A percentile compares a stretch with the other conserved stretches of the same genome.
These are phyloP conservation scores for Talaromyces verruculosus DNA, from an alignment of 2,329 filamentous ascomycete genomes.

Conservation along the genomic window DNA sequence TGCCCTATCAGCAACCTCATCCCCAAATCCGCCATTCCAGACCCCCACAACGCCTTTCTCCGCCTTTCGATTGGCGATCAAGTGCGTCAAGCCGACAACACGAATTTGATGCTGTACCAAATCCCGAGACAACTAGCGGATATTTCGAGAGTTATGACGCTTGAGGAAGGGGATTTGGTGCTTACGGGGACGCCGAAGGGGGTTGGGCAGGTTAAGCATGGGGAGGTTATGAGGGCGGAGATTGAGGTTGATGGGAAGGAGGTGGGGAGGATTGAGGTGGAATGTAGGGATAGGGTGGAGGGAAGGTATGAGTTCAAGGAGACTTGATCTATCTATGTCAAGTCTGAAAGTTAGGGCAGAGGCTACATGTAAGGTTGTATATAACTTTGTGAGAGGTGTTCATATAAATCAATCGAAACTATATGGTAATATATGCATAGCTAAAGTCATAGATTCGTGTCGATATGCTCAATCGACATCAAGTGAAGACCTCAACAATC, in stretches of 20 bases:
- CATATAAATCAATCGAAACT: background rate
- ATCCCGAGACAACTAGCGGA: slow-evolving; percentile 86
- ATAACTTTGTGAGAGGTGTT: background rate
- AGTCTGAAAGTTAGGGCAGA: background rate
- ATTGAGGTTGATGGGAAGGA: slow-evolving; percentile 78
- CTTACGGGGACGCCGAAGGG: slow-evolving; percentile 97
- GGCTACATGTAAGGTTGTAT: background rate
- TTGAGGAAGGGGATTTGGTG: slow-evolving; percentile 88
- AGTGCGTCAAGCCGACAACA: slow-evolving; percentile 78
- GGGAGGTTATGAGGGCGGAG: slow-evolving; percentile 83
- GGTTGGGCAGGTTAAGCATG: slow-evolving; percentile 79
- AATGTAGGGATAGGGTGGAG: slow-evolving; percentile 71
- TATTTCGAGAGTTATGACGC: slow-evolving; percentile 91
- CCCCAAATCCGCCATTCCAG: slow-evolving; percentile 72
- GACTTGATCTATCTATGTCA: slow-evolving; percentile 43
- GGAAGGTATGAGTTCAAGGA: slow-evolving; percentile 75
- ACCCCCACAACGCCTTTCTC: slow-evolving; percentile 86
- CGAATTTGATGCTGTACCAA: slow-evolving; percentile 89
- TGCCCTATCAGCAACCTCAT: slow-evolving; percentile 82
- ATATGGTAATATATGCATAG: background rate
- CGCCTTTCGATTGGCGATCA: slow-evolving; percentile 81
- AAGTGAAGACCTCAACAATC: background rate
- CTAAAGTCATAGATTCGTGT: background rate
- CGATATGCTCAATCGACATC: background rate
- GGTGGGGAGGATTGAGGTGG: slow-evolving; percentile 78